Percentiles rank a stretch among this genome's conserved stretches.
Conservation (phyloP, 805 yeast species). For the Brettanomyces anomalus region DNA sequence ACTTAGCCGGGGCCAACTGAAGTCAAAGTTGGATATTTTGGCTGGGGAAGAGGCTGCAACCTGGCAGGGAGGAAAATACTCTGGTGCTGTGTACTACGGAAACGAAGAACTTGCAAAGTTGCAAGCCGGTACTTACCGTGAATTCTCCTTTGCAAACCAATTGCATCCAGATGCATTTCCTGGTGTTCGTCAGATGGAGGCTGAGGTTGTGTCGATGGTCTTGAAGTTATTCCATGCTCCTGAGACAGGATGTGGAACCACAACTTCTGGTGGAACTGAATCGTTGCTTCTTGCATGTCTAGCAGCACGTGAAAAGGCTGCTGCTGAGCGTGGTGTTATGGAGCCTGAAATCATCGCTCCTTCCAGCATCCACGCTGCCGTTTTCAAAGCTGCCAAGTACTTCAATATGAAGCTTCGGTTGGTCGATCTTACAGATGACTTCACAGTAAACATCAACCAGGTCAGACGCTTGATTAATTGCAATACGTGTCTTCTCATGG, state of each 20-base stretch:
- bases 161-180: slow-evolving; percentile 97
- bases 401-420: slow-evolving; percentile 79
- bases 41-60: slow-evolving; percentile 47
- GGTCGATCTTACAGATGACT: slow-evolving; percentile 63
- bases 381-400: slow-evolving; percentile 86
- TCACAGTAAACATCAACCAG: slow-evolving; percentile 53
- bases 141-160: slow-evolving; percentile 84
- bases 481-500: slow-evolving; percentile 78
- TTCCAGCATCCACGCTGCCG: slow-evolving; percentile 85
- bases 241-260: slow-evolving; percentile 59
- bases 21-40: slow-evolving; percentile 41
- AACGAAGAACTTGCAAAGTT: slow-evolving; percentile 67
- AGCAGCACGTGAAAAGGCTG: slow-evolving; percentile 77
- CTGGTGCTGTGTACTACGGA: slow-evolving; percentile 97
- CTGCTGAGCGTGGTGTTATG: slow-evolving; percentile 44
- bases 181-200: slow-evolving; percentile 91
- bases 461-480: slow-evolving; percentile 59
- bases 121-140: slow-evolving; percentile 69
- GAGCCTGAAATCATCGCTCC: slow-evolving; percentile 89
- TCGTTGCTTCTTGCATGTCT: slow-evolving; percentile 79
- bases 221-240: slow-evolving; percentile 78
- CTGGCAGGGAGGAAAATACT: slow-evolving; percentile 80
- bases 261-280: slow-evolving; percentile 95
- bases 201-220: slow-evolving; percentile 91
- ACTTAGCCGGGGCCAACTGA: slow-evolving; percentile 35